A percentile compares a stretch with the other conserved stretches of the same genome.
Conservation (phyloP, 2,329 filamentous ascomycete species). For the Aspergillus pseudonomiae region DNA sequence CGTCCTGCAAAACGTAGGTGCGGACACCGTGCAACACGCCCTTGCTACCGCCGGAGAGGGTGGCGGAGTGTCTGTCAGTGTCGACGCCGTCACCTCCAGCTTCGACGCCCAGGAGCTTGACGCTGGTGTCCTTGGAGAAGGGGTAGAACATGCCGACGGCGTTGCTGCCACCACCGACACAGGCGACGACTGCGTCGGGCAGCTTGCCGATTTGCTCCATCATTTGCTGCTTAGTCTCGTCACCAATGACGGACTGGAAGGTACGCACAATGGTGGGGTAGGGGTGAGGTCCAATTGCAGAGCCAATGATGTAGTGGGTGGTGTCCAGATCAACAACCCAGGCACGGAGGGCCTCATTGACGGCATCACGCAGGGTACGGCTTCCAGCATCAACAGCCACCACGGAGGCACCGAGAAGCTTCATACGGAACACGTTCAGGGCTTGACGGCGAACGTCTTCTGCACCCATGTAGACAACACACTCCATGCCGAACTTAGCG, state of each 20-base stretch:
- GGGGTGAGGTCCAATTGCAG: slow-evolving; percentile 94
- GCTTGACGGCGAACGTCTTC: slow-evolving; percentile 96
- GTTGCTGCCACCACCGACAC: slow-evolving; percentile 93
- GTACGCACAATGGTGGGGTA: slow-evolving; percentile 97
- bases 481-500: slow-evolving; percentile 97
- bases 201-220: slow-evolving; percentile 80
- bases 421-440: slow-evolving; percentile 98
- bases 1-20: slow-evolving; percentile 92
- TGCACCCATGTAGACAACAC: slow-evolving; percentile 97
- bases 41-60: slow-evolving; percentile 81
- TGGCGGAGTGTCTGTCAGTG: slow-evolving; percentile 83
- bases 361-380: slow-evolving; percentile 79
- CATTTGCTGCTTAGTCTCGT: slow-evolving; percentile 94
- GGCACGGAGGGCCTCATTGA: slow-evolving; percentile 91
- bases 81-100: slow-evolving; percentile 92
- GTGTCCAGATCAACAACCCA: slow-evolving; percentile 94
- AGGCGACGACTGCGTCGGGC: slow-evolving; percentile 93
- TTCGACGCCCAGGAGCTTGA: slow-evolving; percentile 91
- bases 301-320: slow-evolving; percentile 98
- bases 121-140: slow-evolving; percentile 80
- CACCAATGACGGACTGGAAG: slow-evolving; percentile 94
- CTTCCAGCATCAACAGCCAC: slow-evolving; percentile 91
- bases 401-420: slow-evolving; percentile 89
- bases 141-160: slow-evolving; percentile 98
- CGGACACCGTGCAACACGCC: slow-evolving; percentile 94